phyloP scores from a whole-genome alignment of 257 asterid genomes.

The Orobanche coerulescens region DNA sequence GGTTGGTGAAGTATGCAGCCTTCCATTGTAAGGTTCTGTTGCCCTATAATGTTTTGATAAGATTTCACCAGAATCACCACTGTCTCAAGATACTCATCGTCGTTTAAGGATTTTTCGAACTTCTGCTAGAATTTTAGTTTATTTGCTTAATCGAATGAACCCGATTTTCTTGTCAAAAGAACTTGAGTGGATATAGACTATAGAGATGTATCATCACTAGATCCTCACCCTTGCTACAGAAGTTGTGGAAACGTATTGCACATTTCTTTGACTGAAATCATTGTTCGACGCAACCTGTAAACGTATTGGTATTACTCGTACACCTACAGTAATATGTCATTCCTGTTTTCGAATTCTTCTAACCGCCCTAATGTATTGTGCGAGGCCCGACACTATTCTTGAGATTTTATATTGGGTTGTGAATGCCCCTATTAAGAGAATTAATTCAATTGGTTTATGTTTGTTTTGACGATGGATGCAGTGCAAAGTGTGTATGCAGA shows the following conservation, averaged over 20 bases:
- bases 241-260: neutral
- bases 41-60: neutral
- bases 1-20: neutral
- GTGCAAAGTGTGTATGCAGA: slow-evolving; percentile 55
- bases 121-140: neutral
- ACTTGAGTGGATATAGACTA: neutral
- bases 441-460: neutral
- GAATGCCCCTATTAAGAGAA: too few species aligned
- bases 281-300: neutral
- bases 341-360: neutral
- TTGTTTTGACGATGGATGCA: slow-evolving; percentile 20
- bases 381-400: neutral
- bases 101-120: neutral
- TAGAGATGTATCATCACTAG: neutral
- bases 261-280: neutral
- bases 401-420: too few species aligned
- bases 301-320: neutral
- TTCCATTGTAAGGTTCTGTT: neutral
- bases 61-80: too few species aligned
- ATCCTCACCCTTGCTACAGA: neutral
- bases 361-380: neutral
- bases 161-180: slow-evolving; percentile 3
- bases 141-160: neutral
- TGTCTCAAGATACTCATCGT: too few species aligned
- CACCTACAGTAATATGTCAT: neutral